Conservation (phyloP, 306 rosid species). For the Cicer cuneatum region DNA sequence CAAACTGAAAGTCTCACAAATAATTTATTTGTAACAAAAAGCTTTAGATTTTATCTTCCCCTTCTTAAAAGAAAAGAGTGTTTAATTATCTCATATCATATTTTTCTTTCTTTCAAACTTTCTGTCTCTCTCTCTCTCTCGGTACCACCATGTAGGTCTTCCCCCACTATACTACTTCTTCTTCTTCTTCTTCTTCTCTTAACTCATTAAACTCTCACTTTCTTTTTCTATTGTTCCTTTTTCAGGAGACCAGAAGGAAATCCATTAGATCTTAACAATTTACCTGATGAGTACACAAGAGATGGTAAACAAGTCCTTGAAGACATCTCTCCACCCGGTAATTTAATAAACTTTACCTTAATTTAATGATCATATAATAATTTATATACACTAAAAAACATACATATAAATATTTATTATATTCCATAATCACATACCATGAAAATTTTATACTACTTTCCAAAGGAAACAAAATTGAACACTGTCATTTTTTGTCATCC, state of each 20-base stretch:
- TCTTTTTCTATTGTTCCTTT: slow-evolving; percentile 40
- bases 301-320: slow-evolving; percentile 67
- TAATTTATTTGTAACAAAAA: slow-evolving; percentile 45
- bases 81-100: slow-evolving; percentile 31
- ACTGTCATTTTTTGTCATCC: slow-evolving; percentile 14
- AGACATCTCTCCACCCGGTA: slow-evolving; percentile 58
- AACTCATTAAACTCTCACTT: slow-evolving; percentile 17
- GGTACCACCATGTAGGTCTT: slow-evolving; percentile 91
- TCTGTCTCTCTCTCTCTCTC: slow-evolving; percentile 67
- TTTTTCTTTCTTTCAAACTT: slow-evolving; percentile 21
- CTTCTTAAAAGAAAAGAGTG: slow-evolving; percentile 55
- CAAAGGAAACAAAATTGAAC: slow-evolving; percentile 37
- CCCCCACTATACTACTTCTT: slow-evolving; percentile 47
- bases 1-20: slow-evolving; percentile 77
- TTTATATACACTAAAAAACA: too few relatives aligned
- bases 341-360: not conserved
- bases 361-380: not conserved
- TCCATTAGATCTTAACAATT: slow-evolving; percentile 92
- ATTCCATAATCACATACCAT: slow-evolving; percentile 21
- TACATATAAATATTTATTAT: too few relatives aligned
- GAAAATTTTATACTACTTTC: slow-evolving; percentile 29
- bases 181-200: slow-evolving; percentile 25
- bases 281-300: slow-evolving; percentile 76
- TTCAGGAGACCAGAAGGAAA: slow-evolving; percentile 82
- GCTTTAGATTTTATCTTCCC: slow-evolving; percentile 45